Percentiles rank a stretch among this genome's conserved stretches.
These are phyloP conservation scores for Mortierella sp. DNA, from an alignment of 371 early-diverging fungal species.

Conservation along the genomic window DNA sequence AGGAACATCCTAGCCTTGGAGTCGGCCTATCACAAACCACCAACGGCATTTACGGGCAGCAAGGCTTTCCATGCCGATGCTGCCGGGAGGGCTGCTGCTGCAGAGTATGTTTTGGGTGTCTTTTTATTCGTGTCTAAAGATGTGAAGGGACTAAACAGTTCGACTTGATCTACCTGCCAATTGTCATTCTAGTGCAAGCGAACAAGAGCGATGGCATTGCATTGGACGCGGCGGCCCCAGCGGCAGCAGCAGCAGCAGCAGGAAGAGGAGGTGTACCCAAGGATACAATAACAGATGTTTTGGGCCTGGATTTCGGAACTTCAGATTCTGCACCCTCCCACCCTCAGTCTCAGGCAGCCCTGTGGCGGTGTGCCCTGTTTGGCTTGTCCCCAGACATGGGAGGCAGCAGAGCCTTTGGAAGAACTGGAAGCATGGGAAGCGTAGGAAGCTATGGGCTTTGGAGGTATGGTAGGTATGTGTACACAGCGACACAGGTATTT, in stretches of 20 bases:
- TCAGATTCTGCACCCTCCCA: constrained; percentile 25
- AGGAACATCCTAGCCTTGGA: constrained; percentile 85
- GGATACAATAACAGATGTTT: constrained; percentile 62
- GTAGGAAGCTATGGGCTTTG: too few relatives aligned
- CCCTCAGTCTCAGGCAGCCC: constrained; percentile 18
- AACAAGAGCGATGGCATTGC: too few relatives aligned
- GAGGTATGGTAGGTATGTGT: constrained; percentile 21
- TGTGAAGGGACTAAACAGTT: too few relatives aligned
- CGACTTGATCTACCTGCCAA: too few relatives aligned
- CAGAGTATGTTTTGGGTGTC: too few relatives aligned
- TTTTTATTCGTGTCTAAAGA: too few relatives aligned
- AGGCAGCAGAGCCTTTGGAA: constrained; percentile 21
- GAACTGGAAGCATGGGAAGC: constrained; percentile 22
- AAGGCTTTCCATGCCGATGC: constrained; percentile 69
- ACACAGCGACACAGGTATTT: neutral
- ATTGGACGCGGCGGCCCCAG: too few relatives aligned
- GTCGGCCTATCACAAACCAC: constrained; percentile 94
- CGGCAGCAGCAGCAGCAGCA: too few relatives aligned
- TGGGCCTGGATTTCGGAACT: constrained; percentile 61
- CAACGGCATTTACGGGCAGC: constrained; percentile 80
- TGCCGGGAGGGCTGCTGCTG: constrained; percentile 55
- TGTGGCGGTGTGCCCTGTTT: constrained; percentile 36
- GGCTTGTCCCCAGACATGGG: constrained; percentile 47
- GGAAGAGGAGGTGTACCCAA: constrained; percentile 65
- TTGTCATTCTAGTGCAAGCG: too few relatives aligned